Base-by-base conservation (phyloP, 169 alveolate genomes). In the Eimeria brunetti region DNA sequence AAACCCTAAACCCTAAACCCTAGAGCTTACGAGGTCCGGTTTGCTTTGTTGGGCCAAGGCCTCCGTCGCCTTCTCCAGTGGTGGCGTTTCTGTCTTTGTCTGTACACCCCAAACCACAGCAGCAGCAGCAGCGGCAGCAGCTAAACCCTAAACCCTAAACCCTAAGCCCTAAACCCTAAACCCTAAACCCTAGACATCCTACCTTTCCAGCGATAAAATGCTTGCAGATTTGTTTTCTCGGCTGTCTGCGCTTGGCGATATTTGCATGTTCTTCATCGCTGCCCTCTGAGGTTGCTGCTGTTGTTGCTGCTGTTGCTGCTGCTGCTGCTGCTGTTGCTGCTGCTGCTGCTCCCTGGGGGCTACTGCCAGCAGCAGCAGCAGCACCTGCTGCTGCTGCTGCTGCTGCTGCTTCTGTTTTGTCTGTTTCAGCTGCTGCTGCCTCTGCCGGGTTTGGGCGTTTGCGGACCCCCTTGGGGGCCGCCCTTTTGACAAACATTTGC, bases 231-330 rank as follows among this genome's bases (percentile, higher is more conserved):
- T 14, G 64, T 22, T n/a, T 41, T 22, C 78, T 27, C 20, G 69
- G 14, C 58, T 51, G 5, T 22, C 7, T 30, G 3, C 46, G 8
- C 60, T 36, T 84, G 18, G 67, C 91, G 7, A 84, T 84, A 53
- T 56, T 56, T 36, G 91, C 91, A 38, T 84, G 91, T 36, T 84
- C 91, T 51, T 84, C 91, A 58, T 84, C 91, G 20, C 91, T 84
- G 36, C 76, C 91, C 0, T 84, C 91, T 20, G 89, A 80, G 51
- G 4, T 3, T 62, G 73, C 38, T 62, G 73, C 73, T 20, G 73
- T 38, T 62, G 73, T 38, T 62, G 41, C 12, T 38, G 73, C 38
- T n/a, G 73, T 38, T n/a, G n/a, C n/a, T n/a, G n/a, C n/a, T n/a
- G n/a, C n/a, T n/a, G n/a, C n/a, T n/a, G n/a, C n/a, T n/a, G n/a